These are phyloP conservation scores for Alternaria incomplexa DNA, from an alignment of 2,329 filamentous ascomycete species.

Conservation along the genomic window DNA sequence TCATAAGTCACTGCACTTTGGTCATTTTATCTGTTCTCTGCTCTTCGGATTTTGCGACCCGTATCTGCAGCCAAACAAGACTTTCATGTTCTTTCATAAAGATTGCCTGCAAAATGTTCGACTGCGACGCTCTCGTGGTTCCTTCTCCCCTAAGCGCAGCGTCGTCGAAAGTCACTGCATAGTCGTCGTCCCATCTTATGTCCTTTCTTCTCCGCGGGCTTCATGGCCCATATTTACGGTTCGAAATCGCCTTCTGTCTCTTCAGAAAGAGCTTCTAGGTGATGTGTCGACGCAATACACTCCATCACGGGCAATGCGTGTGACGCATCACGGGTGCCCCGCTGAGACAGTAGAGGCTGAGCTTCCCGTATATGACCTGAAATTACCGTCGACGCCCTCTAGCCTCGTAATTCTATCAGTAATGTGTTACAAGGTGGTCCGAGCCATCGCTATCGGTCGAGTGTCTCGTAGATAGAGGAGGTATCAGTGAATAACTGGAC, in stretches of 20 bases:
- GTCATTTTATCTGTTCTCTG: background rate
- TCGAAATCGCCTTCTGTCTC: background rate
- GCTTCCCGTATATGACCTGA: background rate
- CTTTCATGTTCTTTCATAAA: background rate
- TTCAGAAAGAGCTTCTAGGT: background rate
- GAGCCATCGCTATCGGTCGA: background rate
- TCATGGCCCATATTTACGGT: background rate
- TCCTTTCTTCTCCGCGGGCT: background rate
- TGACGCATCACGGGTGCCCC: background rate
- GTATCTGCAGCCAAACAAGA: background rate
- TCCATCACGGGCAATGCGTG: background rate
- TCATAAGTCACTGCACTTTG: background rate
- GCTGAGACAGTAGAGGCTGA: background rate
- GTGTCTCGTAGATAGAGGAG: background rate
- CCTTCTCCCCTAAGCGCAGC: background rate
- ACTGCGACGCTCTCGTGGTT: background rate
- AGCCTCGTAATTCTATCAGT: background rate
- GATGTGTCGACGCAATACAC: background rate
- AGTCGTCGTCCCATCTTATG: rapidly evolving
- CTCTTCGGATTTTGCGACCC: background rate
- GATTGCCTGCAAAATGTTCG: background rate
- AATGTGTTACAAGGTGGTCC: background rate
- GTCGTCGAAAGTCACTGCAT: background rate
- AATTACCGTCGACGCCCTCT: background rate
- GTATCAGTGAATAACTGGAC: background rate